Conservation (phyloP, 139 green algal genomes). For the Auxenochlorella protothecoides region DNA sequence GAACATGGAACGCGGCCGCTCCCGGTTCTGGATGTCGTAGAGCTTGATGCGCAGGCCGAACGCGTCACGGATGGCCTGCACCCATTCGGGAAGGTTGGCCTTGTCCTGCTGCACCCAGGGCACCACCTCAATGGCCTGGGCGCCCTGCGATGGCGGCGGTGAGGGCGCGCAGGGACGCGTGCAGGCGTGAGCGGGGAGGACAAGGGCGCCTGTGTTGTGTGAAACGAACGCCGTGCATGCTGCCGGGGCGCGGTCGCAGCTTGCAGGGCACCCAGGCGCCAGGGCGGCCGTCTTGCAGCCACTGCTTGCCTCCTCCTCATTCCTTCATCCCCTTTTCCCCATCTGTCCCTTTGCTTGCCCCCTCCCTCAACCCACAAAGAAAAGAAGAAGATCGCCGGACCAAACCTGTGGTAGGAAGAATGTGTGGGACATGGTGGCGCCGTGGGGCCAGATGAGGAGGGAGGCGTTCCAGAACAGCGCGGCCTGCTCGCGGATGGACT, state of each 20-base stretch:
- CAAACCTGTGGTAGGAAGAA: conserved; percentile 4
- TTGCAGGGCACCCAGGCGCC: too few relatives aligned
- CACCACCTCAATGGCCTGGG: conserved; percentile 7
- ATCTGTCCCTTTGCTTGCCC: too few relatives aligned
- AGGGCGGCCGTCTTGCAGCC: too few relatives aligned
- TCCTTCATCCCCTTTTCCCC: too few relatives aligned
- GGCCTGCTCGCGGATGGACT: not conserved
- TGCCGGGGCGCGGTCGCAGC: too few relatives aligned
- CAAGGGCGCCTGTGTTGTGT: too few relatives aligned
- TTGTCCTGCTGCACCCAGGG: conserved; percentile 12
- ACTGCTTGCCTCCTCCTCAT: too few relatives aligned
- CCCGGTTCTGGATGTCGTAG: conserved; percentile 5
- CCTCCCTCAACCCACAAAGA: too few relatives aligned
- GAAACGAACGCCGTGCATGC: too few relatives aligned
- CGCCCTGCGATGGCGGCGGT: not conserved
- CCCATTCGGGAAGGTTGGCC: conserved; percentile 10
- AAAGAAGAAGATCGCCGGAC: too few relatives aligned
- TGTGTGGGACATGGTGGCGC: conserved; percentile 4
- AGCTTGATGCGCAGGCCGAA: conserved; percentile 5
- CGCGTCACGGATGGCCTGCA: conserved; percentile 6
- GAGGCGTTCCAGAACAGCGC: conserved; percentile 4
- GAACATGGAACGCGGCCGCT: conserved; percentile 4
- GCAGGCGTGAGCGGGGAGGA: too few relatives aligned
- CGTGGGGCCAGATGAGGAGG: conserved; percentile 9
- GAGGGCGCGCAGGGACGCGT: too few relatives aligned